A percentile compares a stretch with the other conserved stretches of the same genome.
These are phyloP conservation scores for Rachicladosporium sp. DNA, from an alignment of 2,329 filamentous ascomycete genomes.

Conservation along the genomic window DNA sequence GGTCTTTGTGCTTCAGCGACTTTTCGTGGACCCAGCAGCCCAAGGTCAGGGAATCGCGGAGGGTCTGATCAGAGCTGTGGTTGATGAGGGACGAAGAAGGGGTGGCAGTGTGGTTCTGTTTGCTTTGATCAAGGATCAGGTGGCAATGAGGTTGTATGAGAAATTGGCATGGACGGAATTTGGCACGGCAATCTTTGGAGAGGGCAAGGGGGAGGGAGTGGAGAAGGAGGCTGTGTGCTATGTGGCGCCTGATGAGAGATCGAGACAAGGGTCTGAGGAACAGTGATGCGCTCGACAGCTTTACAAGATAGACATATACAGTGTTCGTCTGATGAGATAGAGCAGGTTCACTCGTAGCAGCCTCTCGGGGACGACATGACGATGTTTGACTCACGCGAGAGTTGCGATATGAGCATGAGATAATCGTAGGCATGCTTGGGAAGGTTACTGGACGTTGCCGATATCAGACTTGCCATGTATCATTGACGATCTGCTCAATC, in stretches of 20 bases:
- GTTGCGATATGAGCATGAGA: too few relatives aligned
- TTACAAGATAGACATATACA: too few relatives aligned
- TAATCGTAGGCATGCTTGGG: too few relatives aligned
- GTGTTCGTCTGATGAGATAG: too few relatives aligned
- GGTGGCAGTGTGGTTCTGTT: slow-evolving; percentile 10
- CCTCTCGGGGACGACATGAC: too few relatives aligned
- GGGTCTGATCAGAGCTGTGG: slow-evolving; percentile 11
- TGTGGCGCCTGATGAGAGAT: slow-evolving; percentile 6
- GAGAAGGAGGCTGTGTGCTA: slow-evolving; percentile 5
- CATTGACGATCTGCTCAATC: too few relatives aligned
- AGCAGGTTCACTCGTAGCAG: too few relatives aligned
- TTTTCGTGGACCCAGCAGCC: slow-evolving; percentile 14
- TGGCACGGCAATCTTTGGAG: slow-evolving; percentile 4
- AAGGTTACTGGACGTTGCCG: too few relatives aligned
- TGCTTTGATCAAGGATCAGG: slow-evolving; percentile 14
- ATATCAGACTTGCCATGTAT: too few relatives aligned
- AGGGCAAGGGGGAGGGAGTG: neutral
- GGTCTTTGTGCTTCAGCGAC: slow-evolving; percentile 14
- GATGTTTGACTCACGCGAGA: too few relatives aligned
- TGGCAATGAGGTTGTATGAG: slow-evolving; percentile 14
- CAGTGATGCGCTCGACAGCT: too few relatives aligned
- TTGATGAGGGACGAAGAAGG: slow-evolving; percentile 2
- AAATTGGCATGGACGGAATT: slow-evolving; percentile 14
- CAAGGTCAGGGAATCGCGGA: slow-evolving; percentile 11
- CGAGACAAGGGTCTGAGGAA: too few relatives aligned